phyloP scores from a whole-genome alignment of 2,329 filamentous ascomycete species.

The Cladosporium colombiae region DNA sequence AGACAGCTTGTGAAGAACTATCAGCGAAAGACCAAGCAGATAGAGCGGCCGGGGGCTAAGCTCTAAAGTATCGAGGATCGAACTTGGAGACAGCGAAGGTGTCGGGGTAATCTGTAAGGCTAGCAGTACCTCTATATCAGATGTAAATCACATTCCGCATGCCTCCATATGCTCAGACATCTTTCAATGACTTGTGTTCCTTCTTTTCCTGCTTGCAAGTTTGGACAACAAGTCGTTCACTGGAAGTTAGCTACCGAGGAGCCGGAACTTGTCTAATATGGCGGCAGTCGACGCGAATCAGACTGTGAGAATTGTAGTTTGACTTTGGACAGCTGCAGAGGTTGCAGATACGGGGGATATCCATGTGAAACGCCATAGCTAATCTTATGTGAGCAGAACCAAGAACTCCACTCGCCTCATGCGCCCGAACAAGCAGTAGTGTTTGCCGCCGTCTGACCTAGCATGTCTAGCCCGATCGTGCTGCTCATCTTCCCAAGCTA shows the following conservation, averaged over 20 bases:
- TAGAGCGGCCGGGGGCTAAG: constrained; percentile 42
- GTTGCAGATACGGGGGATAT: constrained; percentile 3
- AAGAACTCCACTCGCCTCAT: constrained; percentile 2
- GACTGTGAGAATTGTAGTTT: background rate
- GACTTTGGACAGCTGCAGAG: constrained; percentile 10
- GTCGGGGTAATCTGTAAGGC: background rate
- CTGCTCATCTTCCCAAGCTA: background rate
- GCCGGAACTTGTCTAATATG: background rate
- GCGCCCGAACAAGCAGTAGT: background rate
- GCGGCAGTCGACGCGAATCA: background rate
- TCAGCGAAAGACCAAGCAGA: constrained; percentile 56
- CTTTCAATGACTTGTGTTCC: background rate
- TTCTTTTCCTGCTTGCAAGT: background rate
- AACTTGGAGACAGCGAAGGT: background rate
- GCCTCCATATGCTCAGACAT: too few species aligned
- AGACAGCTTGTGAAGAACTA: constrained; percentile 72
- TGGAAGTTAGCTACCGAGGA: background rate
- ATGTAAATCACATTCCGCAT: background rate
- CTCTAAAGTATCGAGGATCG: background rate
- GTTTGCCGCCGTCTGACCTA: background rate
- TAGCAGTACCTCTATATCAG: background rate
- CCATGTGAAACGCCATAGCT: constrained; percentile 18
- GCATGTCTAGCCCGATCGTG: background rate
- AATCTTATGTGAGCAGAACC: constrained; percentile 10
- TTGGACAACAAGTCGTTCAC: background rate